Base-by-base conservation (phyloP, 306 rosid species). In the Coriaria nepalensis region DNA sequence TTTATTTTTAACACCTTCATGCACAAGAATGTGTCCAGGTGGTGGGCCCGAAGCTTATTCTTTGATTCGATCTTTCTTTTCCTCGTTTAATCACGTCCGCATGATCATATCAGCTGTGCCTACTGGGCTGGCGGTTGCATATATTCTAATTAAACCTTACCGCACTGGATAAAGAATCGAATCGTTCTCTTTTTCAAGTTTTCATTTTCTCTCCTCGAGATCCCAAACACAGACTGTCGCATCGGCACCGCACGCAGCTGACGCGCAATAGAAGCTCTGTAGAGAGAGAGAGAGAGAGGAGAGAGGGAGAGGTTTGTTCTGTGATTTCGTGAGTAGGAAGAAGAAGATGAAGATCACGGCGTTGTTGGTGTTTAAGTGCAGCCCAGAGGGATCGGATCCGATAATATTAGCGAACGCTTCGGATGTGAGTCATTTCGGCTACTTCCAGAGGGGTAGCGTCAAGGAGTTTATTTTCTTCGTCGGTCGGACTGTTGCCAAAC, bases 401-500 rank as follows among this genome's bases (percentile, higher is more conserved):
- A 51, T 79, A 7, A 79, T 82, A 37, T 69, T 92, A 0, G 76
- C 78, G 0, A 79, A 77, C 68, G 85, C 96, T 44, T 53, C 67
- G 9, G 94, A 92, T 33, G 90, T 83, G 6, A 75, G 75, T 62
- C 94, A 68, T 50, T 92, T 92, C 60, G 84, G 98, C 2, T 92
- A 75, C 71, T 92, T 92, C 63, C 98, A 92, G 71, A 73, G 96
- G 33, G 64, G 83, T 40, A 75, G 94, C 86, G 96, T 92, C 45
- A 92, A 53, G 73, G 94, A 92, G 47, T 92, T 92, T 79, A 55
- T 92, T 62, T 72, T 80, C 59, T 92, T 92, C 56, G 94, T 92
- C 10, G 84, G 81, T 54, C 98, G 98, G 34, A 92, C 98, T 56
- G 98, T 92, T 20, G 98, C 98, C 56, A 85, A 59, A 32, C 98